Conservation (phyloP, 768 basidiomycete species). For the Mycena vulgaris region DNA sequence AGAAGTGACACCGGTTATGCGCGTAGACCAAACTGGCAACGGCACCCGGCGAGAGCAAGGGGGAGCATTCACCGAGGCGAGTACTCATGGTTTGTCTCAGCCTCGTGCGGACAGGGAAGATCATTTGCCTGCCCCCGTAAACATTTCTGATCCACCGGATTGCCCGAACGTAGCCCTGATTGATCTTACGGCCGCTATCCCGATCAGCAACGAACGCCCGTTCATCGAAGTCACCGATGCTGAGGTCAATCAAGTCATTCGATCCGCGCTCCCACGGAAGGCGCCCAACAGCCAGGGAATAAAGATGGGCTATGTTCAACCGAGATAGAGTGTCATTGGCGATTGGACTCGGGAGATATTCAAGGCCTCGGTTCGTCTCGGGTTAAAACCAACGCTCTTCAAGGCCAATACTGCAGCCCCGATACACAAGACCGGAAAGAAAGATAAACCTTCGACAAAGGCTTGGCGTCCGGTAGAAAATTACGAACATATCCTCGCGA, state of each 20-base stretch:
- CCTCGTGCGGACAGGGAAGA: constrained; percentile 15
- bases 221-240: too few relatives aligned
- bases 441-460: too few relatives aligned
- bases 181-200: not conserved
- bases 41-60: constrained; percentile 4
- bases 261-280: not conserved
- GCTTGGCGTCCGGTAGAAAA: too few relatives aligned
- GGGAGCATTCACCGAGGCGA: not conserved
- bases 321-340: not conserved
- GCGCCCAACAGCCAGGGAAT: not conserved
- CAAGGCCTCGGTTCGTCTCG: not conserved
- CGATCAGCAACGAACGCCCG: not conserved
- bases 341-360: not conserved
- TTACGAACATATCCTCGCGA: too few relatives aligned
- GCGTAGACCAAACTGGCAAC: constrained; percentile 11
- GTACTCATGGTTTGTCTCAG: not conserved
- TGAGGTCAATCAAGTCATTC: not conserved
- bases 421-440: too few relatives aligned
- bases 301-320: constrained; percentile 1
- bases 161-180: too few relatives aligned
- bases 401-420: too few relatives aligned
- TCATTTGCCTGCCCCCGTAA: constrained; percentile 2
- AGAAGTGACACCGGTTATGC: not conserved
- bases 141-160: constrained; percentile 2
- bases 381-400: not conserved